Conservation (phyloP, 1,284 basidiomycete species). For the Lignosus rhinocerotis region DNA sequence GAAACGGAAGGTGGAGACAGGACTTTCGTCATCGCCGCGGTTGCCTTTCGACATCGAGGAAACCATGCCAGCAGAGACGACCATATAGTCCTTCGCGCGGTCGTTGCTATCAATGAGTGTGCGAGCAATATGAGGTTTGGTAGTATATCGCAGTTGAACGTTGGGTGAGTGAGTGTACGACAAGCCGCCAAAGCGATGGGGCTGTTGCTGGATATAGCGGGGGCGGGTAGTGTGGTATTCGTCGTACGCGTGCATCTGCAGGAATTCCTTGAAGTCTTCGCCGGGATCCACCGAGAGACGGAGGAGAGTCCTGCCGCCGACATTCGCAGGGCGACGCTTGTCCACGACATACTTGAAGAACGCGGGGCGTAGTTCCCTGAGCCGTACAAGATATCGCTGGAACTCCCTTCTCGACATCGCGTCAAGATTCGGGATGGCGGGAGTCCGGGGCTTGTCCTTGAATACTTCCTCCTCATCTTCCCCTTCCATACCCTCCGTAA, state of each 20-base stretch:
- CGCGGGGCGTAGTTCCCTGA: constrained; percentile 54
- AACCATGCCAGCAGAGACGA: constrained; percentile 34
- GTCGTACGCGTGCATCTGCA: constrained; percentile 27
- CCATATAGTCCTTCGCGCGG: constrained; percentile 13
- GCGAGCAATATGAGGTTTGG: constrained; percentile 58
- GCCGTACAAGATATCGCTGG: constrained; percentile 52
- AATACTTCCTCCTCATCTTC: constrained; percentile 23
- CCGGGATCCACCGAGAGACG: constrained; percentile 25
- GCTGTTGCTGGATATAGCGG: constrained; percentile 57
- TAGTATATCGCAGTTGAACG: constrained; percentile 54
- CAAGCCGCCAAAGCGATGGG: constrained; percentile 64
- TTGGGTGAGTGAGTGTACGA: constrained; percentile 53
- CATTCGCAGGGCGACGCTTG: constrained; percentile 20
- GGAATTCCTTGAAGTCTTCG: constrained; percentile 32
- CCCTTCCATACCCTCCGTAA: constrained; percentile 16
- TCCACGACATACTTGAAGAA: constrained; percentile 50
- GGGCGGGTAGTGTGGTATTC: constrained; percentile 31
- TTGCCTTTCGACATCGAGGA: constrained; percentile 17
- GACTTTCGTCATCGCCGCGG: neutral
- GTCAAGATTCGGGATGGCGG: constrained; percentile 32
- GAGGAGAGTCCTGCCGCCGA: constrained; percentile 34
- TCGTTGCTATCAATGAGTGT: constrained; percentile 35
- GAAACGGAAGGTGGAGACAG: constrained; percentile 32
- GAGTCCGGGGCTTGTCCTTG: constrained; percentile 38
- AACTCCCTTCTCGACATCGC: constrained; percentile 50